Percentiles rank a stretch among this genome's conserved stretches.
Conservation (phyloP, 108 stramenopile genomes). For the Mayamaea pseudoterrestris region DNA sequence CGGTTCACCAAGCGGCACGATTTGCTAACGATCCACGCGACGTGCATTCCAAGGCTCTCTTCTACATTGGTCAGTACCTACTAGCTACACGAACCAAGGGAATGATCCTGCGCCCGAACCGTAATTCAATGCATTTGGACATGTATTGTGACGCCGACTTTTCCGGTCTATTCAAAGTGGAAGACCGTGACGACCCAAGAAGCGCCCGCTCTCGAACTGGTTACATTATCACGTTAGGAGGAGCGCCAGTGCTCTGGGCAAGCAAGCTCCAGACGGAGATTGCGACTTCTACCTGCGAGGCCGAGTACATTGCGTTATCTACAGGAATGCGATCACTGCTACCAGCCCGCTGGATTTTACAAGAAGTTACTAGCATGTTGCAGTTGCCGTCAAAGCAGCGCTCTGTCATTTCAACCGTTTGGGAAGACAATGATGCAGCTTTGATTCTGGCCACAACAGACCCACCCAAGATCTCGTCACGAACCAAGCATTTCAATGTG, state of each 20-base stretch:
- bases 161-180: conserved; percentile 22
- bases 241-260: conserved; percentile 6
- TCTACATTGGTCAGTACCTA: conserved; percentile 29
- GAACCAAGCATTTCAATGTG: conserved; percentile 22
- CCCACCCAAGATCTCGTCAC: conserved; percentile 13
- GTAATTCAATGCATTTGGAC: conserved; percentile 9
- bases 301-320: conserved; percentile 31
- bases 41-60: conserved; percentile 24
- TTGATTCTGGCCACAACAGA: conserved; percentile 12
- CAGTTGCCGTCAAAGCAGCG: background rate
- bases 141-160: conserved; percentile 32
- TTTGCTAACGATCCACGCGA: conserved; percentile 22
- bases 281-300: conserved; percentile 32
- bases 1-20: conserved; percentile 20
- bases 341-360: conserved; percentile 7
- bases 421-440: conserved; percentile 23
- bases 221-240: conserved; percentile 16
- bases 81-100: conserved; percentile 20
- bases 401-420: background rate
- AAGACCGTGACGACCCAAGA: conserved; percentile 16
- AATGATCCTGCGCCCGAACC: conserved; percentile 8
- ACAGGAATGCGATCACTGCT: conserved; percentile 18
- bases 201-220: conserved; percentile 32
- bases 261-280: conserved; percentile 32
- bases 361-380: background rate